These are phyloP conservation scores for Yamadazyma dushanensis DNA, from an alignment of 1,139 yeast genomes.

Conservation along the genomic window DNA sequence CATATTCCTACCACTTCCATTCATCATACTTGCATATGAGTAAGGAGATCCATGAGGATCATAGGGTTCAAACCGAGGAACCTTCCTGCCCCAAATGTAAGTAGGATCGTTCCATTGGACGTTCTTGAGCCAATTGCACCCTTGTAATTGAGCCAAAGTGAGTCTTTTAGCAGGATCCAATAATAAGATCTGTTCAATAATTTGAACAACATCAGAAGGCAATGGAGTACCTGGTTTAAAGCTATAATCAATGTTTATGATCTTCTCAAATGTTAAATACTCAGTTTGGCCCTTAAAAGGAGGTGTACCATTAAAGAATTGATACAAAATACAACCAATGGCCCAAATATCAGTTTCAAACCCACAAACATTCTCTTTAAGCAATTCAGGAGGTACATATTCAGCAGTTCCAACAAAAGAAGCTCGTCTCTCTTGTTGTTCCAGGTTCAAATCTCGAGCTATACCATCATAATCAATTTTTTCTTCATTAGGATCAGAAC, in stretches of 20 bases:
- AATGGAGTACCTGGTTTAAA: constrained; percentile 79
- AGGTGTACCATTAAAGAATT: constrained; percentile 91
- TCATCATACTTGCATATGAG: constrained; percentile 31
- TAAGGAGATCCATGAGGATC: constrained; percentile 37
- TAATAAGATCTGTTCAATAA: constrained; percentile 68
- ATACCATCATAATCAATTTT: constrained; percentile 38
- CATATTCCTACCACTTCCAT: constrained; percentile 39
- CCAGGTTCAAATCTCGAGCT: constrained; percentile 1
- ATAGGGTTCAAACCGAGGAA: constrained; percentile 53
- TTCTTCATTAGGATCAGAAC: constrained; percentile 36
- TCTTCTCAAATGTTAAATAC: constrained; percentile 90
- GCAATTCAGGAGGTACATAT: constrained; percentile 90
- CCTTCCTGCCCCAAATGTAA: constrained; percentile 47
- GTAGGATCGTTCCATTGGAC: constrained; percentile 44
- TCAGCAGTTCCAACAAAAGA: constrained; percentile 65
- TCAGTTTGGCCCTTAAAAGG: constrained; percentile 98
- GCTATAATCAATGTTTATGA: constrained; percentile 77
- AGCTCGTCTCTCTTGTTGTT: constrained; percentile 52
- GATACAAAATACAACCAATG: constrained; percentile 88
- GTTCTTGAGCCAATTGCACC: constrained; percentile 38
- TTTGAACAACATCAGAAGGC: constrained; percentile 56
- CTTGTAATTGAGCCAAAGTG: constrained; percentile 37
- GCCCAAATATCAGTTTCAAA: constrained; percentile 96
- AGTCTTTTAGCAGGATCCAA: constrained; percentile 38
- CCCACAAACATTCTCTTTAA: constrained; percentile 81